Evolutionary conservation across 768 basidiomycete species (phyloP).

Genomic region (Erythrobasidium yunnanense): DNA sequence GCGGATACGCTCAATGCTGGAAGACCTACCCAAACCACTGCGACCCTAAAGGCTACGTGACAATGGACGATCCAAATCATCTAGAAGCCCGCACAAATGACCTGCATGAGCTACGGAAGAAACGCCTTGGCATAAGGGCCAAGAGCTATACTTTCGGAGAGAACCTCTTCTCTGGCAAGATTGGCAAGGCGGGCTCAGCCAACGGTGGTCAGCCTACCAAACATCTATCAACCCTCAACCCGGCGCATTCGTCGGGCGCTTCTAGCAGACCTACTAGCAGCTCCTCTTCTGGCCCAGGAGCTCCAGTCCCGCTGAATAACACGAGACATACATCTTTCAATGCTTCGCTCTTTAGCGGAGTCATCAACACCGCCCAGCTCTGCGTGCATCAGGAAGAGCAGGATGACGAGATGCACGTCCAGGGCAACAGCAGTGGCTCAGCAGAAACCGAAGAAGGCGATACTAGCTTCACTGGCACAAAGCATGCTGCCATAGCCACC

Average conservation of each 20-base stretch:
- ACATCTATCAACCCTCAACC: constrained; percentile 13
- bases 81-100: constrained; percentile 69
- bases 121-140: constrained; percentile 21
- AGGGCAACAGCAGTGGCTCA: neutral
- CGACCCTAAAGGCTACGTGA: constrained; percentile 69
- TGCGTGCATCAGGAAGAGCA: constrained; percentile 19
- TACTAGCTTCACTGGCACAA: neutral
- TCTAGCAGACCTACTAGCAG: neutral
- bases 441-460: constrained; percentile 7
- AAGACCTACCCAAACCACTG: constrained; percentile 59
- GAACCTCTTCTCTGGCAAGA: constrained; percentile 5
- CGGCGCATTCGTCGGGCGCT: neutral
- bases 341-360: constrained; percentile 8
- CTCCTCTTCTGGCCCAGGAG: neutral
- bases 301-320: neutral
- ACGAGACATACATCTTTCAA: constrained; percentile 1
- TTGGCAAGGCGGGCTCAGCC: no score
- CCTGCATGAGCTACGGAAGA: constrained; percentile 77
- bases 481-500: neutral
- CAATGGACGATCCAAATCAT: constrained; percentile 88
- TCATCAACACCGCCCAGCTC: constrained; percentile 10
- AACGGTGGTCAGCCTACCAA: no score
- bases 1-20: constrained; percentile 86
- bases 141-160: constrained; percentile 28
- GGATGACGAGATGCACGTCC: neutral